Evolutionary conservation across 1,139 yeast species (phyloP).

Genomic region (Debaryomyces nepalensis): DNA sequence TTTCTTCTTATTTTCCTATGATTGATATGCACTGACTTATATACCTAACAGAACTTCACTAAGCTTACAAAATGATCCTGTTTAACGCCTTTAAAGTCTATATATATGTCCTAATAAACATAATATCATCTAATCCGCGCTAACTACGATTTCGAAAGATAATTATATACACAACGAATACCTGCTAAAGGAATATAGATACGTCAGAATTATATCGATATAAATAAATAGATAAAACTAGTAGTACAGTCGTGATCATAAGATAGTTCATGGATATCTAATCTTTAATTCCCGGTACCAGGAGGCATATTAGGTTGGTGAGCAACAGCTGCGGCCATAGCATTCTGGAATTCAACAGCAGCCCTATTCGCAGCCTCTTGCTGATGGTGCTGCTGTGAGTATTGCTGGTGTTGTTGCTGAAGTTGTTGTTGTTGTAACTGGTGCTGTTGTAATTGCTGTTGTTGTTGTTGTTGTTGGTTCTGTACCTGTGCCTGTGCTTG

Average conservation of each 20-base stretch:
- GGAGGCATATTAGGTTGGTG: conserved; percentile 19
- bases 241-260: conserved; percentile 3
- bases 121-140: conserved; percentile 3
- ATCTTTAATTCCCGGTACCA: conserved; percentile 15
- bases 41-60: neutral
- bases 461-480: conserved; percentile 10
- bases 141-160: neutral
- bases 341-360: conserved; percentile 21
- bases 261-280: neutral
- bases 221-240: conserved; percentile 5
- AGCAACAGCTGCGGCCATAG: conserved; percentile 20
- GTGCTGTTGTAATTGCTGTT: conserved; percentile 5
- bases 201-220: conserved; percentile 7
- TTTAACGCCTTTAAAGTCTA: neutral
- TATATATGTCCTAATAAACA: neutral
- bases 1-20: neutral
- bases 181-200: neutral
- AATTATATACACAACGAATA: conserved; percentile 9
- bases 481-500: conserved; percentile 15
- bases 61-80: neutral
- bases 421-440: conserved; percentile 14
- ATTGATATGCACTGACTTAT: neutral
- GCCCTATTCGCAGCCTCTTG: conserved; percentile 15
- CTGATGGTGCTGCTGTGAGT: conserved; percentile 10
- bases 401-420: conserved; percentile 7